Conservation (phyloP, 1,139 yeast genomes). For the Diutina pseudorugosa region DNA sequence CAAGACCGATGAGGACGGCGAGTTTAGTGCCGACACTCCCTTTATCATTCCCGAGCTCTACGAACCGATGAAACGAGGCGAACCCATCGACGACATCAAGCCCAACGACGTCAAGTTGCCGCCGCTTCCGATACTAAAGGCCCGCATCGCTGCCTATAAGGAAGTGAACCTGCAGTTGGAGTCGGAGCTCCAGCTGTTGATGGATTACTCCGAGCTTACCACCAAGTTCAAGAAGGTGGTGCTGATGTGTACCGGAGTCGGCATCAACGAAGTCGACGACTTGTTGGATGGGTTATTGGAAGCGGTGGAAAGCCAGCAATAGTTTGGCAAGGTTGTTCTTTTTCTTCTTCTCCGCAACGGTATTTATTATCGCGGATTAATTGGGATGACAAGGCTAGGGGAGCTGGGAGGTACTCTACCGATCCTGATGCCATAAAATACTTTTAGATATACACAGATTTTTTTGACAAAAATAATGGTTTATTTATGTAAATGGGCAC, state of each 20-base stretch:
- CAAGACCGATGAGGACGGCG: not conserved
- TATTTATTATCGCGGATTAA: too few relatives aligned
- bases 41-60: slow-evolving; percentile 53
- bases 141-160: slow-evolving; percentile 71
- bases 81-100: slow-evolving; percentile 15
- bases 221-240: slow-evolving; percentile 82
- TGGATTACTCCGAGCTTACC: slow-evolving; percentile 53
- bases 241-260: slow-evolving; percentile 82
- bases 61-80: slow-evolving; percentile 30
- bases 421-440: not conserved
- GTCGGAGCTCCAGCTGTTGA: slow-evolving; percentile 39
- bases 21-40: slow-evolving; percentile 26
- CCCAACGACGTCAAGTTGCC: slow-evolving; percentile 20
- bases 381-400: not conserved
- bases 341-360: not conserved
- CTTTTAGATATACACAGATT: too few relatives aligned
- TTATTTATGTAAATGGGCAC: not conserved
- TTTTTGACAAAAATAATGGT: too few relatives aligned
- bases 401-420: not conserved
- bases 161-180: slow-evolving; percentile 18
- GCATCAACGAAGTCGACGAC: slow-evolving; percentile 60
- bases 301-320: slow-evolving; percentile 59
- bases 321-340: not conserved
- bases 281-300: slow-evolving; percentile 75
- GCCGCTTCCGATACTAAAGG: slow-evolving; percentile 50